A percentile compares a stretch with the other conserved stretches of the same genome.
Evolutionary conservation across 805 yeast genomes (phyloP).

Genomic region (Zygosaccharomyces bisporus): DNA sequence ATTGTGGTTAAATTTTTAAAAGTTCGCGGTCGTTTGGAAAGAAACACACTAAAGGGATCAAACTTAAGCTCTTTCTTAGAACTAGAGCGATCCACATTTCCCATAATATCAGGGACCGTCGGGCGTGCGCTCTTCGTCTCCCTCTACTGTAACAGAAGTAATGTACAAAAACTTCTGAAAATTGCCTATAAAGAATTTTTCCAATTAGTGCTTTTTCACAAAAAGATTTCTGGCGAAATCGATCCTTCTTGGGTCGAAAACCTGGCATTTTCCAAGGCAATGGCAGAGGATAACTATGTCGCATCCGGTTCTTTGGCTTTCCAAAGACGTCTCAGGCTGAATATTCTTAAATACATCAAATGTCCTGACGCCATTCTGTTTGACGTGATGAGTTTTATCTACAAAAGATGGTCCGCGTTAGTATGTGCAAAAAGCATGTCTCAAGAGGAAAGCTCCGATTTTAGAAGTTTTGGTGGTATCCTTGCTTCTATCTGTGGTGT

Average conservation of each 20-base stretch:
- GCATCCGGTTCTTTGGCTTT: slow-evolving; percentile 66
- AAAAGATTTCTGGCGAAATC: slow-evolving; percentile 22
- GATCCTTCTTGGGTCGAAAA: slow-evolving; percentile 32
- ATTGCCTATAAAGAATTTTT: slow-evolving; percentile 37
- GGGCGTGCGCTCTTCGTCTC: slow-evolving; percentile 52
- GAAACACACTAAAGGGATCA: slow-evolving; percentile 18
- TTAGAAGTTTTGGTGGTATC: slow-evolving; percentile 68
- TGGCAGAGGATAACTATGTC: slow-evolving; percentile 52
- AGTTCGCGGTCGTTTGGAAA: slow-evolving; percentile 34
- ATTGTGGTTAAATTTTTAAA: slow-evolving; percentile 41
- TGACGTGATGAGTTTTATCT: slow-evolving; percentile 37
- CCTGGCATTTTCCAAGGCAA: slow-evolving; percentile 39
- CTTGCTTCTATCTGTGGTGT: slow-evolving; percentile 69
- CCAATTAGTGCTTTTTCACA: slow-evolving; percentile 28
- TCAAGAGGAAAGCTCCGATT: slow-evolving; percentile 42
- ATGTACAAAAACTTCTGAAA: slow-evolving; percentile 47
- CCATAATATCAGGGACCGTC: slow-evolving; percentile 37
- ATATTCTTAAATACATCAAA: slow-evolving; percentile 27
- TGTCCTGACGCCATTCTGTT: slow-evolving; percentile 29
- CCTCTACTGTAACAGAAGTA: slow-evolving; percentile 49
- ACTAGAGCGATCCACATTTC: slow-evolving; percentile 33
- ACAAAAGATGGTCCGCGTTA: slow-evolving; percentile 34
- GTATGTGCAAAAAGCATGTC: slow-evolving; percentile 20
- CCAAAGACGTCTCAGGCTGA: slow-evolving; percentile 59
- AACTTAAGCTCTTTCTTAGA: slow-evolving; percentile 24